Percentiles rank a stretch among this genome's conserved stretches.
Evolutionary conservation across 2,329 filamentous ascomycete genomes (phyloP).

Genomic region (Fusarium mundagurra): DNA sequence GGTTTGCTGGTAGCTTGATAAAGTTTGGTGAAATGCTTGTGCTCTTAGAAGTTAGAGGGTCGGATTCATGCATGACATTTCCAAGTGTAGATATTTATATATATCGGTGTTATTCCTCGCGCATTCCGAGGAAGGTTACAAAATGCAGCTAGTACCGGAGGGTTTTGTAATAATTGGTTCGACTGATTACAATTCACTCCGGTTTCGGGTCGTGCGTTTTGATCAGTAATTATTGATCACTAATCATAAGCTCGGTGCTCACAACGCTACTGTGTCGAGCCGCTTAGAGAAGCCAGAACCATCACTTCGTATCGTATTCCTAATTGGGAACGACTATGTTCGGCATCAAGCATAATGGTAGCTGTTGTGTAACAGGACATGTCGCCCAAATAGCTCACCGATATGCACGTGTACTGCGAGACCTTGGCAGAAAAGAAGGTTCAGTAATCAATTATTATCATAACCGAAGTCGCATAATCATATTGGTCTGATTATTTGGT

Average conservation of each 20-base stretch:
- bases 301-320: not conserved
- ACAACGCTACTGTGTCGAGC: not conserved
- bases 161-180: not conserved
- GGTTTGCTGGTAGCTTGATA: accelerated
- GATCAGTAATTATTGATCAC: not conserved
- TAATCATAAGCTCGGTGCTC: not conserved
- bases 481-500: accelerated
- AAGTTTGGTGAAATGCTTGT: accelerated
- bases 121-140: not conserved
- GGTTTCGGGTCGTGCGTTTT: not conserved
- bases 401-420: accelerated
- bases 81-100: accelerated
- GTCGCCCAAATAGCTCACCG: not conserved
- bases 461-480: not conserved
- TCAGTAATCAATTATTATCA: not conserved
- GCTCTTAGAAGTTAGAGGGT: accelerated
- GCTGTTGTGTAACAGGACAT: not conserved
- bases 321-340: not conserved
- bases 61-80: not conserved
- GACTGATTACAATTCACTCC: not conserved
- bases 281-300: accelerated
- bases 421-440: accelerated
- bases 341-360: accelerated
- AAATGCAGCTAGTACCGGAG: accelerated
- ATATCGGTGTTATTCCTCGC: accelerated